These are phyloP conservation scores for Alternaria incomplexa DNA, from an alignment of 2,329 filamentous ascomycete species.

Conservation along the genomic window DNA sequence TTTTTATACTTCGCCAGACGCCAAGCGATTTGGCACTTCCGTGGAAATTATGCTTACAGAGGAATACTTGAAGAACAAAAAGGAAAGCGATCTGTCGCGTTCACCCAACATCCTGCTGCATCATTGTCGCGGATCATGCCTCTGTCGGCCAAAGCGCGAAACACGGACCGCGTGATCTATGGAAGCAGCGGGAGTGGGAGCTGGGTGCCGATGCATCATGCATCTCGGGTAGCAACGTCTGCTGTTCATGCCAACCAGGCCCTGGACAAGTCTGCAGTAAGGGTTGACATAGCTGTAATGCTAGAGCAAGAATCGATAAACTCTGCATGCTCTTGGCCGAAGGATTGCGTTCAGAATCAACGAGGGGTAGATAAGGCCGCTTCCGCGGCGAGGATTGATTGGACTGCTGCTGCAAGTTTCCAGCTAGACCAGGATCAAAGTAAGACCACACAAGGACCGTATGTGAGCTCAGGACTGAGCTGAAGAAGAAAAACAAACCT, in stretches of 20 bases:
- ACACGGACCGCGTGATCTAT: neutral
- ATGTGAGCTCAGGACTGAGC: neutral
- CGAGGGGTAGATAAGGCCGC: neutral
- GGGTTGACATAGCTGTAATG: neutral
- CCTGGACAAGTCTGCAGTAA: neutral
- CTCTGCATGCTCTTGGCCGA: neutral
- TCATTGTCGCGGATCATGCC: neutral
- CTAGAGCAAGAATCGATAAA: neutral
- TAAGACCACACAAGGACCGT: neutral
- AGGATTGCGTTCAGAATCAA: neutral
- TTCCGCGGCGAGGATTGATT: neutral
- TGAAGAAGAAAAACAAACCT: neutral
- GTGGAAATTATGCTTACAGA: neutral
- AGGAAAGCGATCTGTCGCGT: neutral
- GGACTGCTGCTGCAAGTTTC: neutral
- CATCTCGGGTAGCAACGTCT: neutral
- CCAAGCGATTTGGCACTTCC: neutral
- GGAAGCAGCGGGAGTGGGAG: neutral
- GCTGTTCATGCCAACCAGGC: neutral
- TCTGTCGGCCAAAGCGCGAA: neutral
- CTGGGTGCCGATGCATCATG: neutral
- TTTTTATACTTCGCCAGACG: neutral
- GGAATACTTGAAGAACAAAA: neutral
- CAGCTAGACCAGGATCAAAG: neutral
- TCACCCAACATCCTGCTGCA: neutral